A percentile compares a stretch with the other conserved stretches of the same genome.
Conservation (phyloP, 2,329 filamentous ascomycete species). For the Xylaria digitata region DNA sequence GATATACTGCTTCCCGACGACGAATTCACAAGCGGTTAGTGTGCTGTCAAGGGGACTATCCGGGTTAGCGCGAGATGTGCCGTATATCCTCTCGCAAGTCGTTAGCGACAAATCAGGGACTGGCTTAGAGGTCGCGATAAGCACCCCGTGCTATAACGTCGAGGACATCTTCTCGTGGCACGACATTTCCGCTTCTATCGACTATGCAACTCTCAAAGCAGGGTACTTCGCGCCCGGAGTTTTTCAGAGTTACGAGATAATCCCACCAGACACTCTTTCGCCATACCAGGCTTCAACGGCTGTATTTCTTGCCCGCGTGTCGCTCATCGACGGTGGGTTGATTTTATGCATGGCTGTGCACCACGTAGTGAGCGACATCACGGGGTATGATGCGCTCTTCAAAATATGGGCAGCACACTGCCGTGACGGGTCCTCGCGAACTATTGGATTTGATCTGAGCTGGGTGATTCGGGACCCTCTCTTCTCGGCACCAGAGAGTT, state of each 20-base stretch:
- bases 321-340: slow-evolving; percentile 42
- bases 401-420: slow-evolving; percentile 48
- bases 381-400: slow-evolving; percentile 46
- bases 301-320: slow-evolving; percentile 45
- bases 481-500: slow-evolving; percentile 1
- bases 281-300: slow-evolving; percentile 40
- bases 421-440: slow-evolving; percentile 33
- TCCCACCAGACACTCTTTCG: slow-evolving; percentile 38
- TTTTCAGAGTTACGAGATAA: slow-evolving; percentile 37
- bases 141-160: slow-evolving; percentile 35
- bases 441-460: slow-evolving; percentile 36
- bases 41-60: slow-evolving; percentile 38
- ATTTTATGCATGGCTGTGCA: slow-evolving; percentile 47
- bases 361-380: slow-evolving; percentile 48
- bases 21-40: slow-evolving; percentile 19
- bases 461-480: slow-evolving; percentile 42
- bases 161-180: slow-evolving; percentile 42
- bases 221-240: slow-evolving; percentile 43
- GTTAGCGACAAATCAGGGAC: slow-evolving; percentile 21
- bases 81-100: slow-evolving; percentile 45
- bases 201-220: slow-evolving; percentile 41
- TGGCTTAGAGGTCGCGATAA: slow-evolving; percentile 34
- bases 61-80: slow-evolving; percentile 40
- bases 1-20: slow-evolving; percentile 46
- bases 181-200: slow-evolving; percentile 41